These are phyloP conservation scores for Quillaja saponaria DNA, from an alignment of 306 rosid species.

Conservation along the genomic window DNA sequence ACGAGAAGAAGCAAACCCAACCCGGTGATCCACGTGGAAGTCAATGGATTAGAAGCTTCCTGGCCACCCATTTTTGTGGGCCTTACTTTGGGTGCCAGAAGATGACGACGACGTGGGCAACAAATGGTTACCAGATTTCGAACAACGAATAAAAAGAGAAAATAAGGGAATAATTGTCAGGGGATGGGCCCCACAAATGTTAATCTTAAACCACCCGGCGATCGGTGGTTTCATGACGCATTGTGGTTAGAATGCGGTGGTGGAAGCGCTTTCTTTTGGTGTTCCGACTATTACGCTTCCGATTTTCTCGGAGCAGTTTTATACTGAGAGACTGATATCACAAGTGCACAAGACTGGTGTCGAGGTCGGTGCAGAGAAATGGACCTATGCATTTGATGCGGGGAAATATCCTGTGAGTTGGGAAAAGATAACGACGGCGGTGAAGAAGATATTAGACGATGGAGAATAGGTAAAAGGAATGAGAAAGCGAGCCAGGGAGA, in stretches of 20 bases:
- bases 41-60: too few relatives aligned
- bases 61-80: too few relatives aligned
- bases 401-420: constrained; percentile 9
- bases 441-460: constrained; percentile 24
- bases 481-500: constrained; percentile 24
- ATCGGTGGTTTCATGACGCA: constrained; percentile 65
- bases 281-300: constrained; percentile 45
- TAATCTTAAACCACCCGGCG: constrained; percentile 45
- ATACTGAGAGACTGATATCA: constrained; percentile 36
- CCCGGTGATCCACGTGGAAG: too few relatives aligned
- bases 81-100: too few relatives aligned
- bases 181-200: constrained; percentile 57
- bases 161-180: background rate
- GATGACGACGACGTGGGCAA: too few relatives aligned
- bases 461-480: constrained; percentile 23
- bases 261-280: background rate
- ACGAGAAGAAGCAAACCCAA: too few relatives aligned
- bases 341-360: constrained; percentile 35
- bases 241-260: constrained; percentile 59
- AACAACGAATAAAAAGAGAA: too few relatives aligned
- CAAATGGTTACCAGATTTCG: too few relatives aligned
- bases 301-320: constrained; percentile 41
- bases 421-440: constrained; percentile 29
- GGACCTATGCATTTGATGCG: constrained; percentile 26
- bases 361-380: constrained; percentile 27